phyloP scores from a whole-genome alignment of 1,284 basidiomycete genomes.

The Heterobasidion parviporum region DNA sequence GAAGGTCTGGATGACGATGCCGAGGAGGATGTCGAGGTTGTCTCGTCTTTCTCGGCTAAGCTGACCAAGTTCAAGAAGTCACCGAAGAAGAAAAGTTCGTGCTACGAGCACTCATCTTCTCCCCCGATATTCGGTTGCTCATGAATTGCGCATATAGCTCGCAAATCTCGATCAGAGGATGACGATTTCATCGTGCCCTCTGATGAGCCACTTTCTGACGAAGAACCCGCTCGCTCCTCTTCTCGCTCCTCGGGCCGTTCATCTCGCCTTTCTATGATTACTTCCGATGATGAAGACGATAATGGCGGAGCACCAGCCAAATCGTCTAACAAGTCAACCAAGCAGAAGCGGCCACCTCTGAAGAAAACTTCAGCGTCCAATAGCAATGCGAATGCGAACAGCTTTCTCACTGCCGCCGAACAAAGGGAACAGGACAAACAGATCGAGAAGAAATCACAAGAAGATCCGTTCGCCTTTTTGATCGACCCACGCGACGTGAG shows the following conservation, averaged over 20 bases:
- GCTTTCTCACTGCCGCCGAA: slow-evolving; percentile 85
- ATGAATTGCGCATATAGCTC: slow-evolving; percentile 19
- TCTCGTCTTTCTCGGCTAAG: slow-evolving; percentile 44
- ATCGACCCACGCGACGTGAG: slow-evolving; percentile 67
- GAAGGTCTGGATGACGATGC: slow-evolving; percentile 15
- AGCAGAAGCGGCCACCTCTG: slow-evolving; percentile 2
- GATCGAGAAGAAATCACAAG: slow-evolving; percentile 73
- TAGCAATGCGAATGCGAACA: slow-evolving; percentile 20
- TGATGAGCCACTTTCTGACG: slow-evolving; percentile 15
- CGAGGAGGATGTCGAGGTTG: slow-evolving; percentile 38
- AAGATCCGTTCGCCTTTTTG: slow-evolving; percentile 82
- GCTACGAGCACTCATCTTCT: not conserved
- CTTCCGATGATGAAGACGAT: slow-evolving; percentile 24
- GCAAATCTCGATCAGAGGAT: slow-evolving; percentile 37
- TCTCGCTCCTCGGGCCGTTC: slow-evolving; percentile 31
- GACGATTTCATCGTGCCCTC: slow-evolving; percentile 53
- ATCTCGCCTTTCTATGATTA: slow-evolving; percentile 14
- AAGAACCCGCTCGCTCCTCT: slow-evolving; percentile 18
- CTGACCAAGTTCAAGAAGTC: slow-evolving; percentile 62
- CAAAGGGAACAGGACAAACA: slow-evolving; percentile 70
- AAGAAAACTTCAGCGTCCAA: slow-evolving; percentile 17
- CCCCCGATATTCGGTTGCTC: not conserved
- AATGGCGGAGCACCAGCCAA: slow-evolving; percentile 23
- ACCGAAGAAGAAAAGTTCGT: slow-evolving; percentile 30
- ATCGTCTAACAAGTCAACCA: slow-evolving; percentile 18